phyloP scores from a whole-genome alignment of 192 early-diverging fungal species.

The Coemansia sp. region DNA sequence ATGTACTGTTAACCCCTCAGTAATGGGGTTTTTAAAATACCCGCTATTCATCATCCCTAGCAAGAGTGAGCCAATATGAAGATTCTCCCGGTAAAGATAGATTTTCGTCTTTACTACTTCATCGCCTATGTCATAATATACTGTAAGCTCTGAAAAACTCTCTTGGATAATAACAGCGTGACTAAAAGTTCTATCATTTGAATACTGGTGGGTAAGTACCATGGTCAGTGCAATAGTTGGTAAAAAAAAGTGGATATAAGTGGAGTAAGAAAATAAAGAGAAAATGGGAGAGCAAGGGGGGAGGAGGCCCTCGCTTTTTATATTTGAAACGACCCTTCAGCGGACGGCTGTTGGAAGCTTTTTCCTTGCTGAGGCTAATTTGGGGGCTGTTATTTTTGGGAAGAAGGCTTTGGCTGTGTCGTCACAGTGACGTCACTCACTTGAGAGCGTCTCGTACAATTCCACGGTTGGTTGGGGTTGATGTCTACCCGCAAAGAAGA shows the following conservation, averaged over 20 bases:
- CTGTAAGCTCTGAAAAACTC: neutral
- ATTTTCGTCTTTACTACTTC: neutral
- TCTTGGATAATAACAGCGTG: too few relatives aligned
- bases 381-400: too few relatives aligned
- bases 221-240: neutral
- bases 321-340: neutral
- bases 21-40: neutral
- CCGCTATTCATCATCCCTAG: accelerated
- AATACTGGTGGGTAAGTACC: neutral
- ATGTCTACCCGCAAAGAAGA: too few relatives aligned
- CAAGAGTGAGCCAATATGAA: neutral
- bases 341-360: neutral
- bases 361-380: neutral
- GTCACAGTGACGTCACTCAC: neutral
- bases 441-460: too few relatives aligned
- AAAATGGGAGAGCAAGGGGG: neutral
- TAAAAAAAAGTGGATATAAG: neutral
- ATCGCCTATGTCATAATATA: neutral
- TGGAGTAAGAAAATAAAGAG: neutral
- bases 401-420: neutral
- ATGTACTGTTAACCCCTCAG: neutral
- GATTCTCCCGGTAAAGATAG: neutral
- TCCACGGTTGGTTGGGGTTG: too few relatives aligned
- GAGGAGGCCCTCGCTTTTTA: neutral
- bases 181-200: neutral